phyloP scores from a whole-genome alignment of 192 early-diverging fungal species.

The Glomus cerebriforme region DNA sequence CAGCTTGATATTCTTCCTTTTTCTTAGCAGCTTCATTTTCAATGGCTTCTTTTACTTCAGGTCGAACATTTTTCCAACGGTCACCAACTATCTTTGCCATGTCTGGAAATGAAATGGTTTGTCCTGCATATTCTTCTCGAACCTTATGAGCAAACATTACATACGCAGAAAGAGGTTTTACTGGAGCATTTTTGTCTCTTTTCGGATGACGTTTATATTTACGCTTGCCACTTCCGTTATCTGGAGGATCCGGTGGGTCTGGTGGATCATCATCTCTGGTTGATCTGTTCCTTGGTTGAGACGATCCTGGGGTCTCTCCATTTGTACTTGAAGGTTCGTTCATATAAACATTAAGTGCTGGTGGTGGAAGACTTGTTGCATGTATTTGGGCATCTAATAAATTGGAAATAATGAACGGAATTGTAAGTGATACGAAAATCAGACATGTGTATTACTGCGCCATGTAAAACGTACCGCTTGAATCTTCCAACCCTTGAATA shows the following conservation, averaged over 20 bases:
- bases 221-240: constrained; percentile 32
- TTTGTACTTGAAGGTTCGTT: not conserved
- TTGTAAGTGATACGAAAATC: too few species aligned
- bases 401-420: too few species aligned
- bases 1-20: constrained; percentile 38
- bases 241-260: not conserved
- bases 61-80: constrained; percentile 45
- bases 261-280: not conserved
- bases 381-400: too few species aligned
- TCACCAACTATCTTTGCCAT: constrained; percentile 52
- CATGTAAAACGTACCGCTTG: not conserved
- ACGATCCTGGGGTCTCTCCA: not conserved
- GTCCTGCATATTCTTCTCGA: constrained; percentile 39
- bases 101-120: constrained; percentile 46
- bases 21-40: constrained; percentile 35
- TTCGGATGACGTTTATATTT: constrained; percentile 53
- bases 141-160: constrained; percentile 52
- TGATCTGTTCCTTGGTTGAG: not conserved
- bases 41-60: constrained; percentile 36
- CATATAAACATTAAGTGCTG: not conserved
- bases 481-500: constrained; percentile 12
- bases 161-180: constrained; percentile 53
- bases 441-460: not conserved
- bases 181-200: constrained; percentile 47
- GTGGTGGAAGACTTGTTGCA: too few species aligned